Evolutionary conservation across 2,329 filamentous ascomycete species (phyloP).

Genomic region (Xylariaceae sp.): DNA sequence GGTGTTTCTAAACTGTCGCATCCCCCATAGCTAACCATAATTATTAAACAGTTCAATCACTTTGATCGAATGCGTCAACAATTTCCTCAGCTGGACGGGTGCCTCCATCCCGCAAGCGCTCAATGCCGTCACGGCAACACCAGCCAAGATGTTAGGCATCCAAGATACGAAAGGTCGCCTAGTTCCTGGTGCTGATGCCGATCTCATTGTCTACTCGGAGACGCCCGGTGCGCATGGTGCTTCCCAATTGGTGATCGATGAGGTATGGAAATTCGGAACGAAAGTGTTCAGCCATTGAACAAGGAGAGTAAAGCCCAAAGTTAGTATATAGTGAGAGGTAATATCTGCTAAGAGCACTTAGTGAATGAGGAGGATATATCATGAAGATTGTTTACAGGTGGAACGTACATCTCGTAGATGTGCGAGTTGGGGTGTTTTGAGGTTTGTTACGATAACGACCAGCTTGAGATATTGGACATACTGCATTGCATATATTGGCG

Average conservation of each 20-base stretch:
- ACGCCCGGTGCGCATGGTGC: constrained; percentile 38
- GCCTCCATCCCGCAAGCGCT: constrained; percentile 64
- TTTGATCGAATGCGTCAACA: constrained; percentile 77
- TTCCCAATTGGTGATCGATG: constrained; percentile 59
- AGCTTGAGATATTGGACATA: too few relatives aligned
- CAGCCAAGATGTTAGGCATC: constrained; percentile 71
- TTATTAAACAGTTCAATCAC: constrained; percentile 55
- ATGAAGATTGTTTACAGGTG: too few relatives aligned
- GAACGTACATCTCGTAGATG: too few relatives aligned
- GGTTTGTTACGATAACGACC: too few relatives aligned
- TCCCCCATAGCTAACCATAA: neutral
- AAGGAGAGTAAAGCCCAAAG: too few relatives aligned
- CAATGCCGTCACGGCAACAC: constrained; percentile 69
- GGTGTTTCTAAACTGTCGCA: neutral
- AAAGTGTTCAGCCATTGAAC: constrained; percentile 39
- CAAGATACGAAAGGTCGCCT: constrained; percentile 63
- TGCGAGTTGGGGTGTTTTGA: too few relatives aligned
- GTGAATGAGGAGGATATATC: too few relatives aligned
- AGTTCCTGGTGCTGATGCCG: constrained; percentile 60
- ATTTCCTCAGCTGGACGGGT: constrained; percentile 74
- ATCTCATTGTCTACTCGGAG: constrained; percentile 65
- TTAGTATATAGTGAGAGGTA: too few relatives aligned
- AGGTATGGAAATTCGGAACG: constrained; percentile 76
- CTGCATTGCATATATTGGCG: too few relatives aligned
- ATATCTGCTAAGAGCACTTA: too few relatives aligned